A percentile compares a stretch with the other conserved stretches of the same genome.
Evolutionary conservation across 345 rosid species (phyloP).

Genomic region (Hibiscus mutabilis): DNA sequence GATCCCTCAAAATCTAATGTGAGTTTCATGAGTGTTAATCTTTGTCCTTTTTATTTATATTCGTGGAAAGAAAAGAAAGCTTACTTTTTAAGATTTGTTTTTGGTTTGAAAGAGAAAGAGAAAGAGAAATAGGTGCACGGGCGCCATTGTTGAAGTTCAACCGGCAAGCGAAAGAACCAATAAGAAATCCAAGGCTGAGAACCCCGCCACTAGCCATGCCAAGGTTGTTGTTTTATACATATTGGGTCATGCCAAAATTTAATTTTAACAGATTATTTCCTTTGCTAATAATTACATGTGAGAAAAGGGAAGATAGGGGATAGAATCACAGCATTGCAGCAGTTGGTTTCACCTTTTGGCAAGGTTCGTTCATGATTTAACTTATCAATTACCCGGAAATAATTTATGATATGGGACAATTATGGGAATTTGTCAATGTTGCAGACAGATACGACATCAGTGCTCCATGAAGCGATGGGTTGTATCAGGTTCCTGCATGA

Average conservation of each 20-base stretch:
- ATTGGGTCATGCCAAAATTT: not conserved
- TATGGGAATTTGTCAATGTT: constrained; percentile 11
- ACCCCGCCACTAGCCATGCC: constrained; percentile 32
- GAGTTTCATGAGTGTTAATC: constrained; percentile 5
- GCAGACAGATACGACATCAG: constrained; percentile 96
- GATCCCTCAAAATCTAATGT: constrained; percentile 23
- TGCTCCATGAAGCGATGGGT: constrained; percentile 95
- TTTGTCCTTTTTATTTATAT: not conserved
- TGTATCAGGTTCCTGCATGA: constrained; percentile 89
- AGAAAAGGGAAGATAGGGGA: constrained; percentile 78
- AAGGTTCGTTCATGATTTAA: constrained; percentile 37
- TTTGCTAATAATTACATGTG: constrained; percentile 21
- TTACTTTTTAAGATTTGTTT: not conserved
- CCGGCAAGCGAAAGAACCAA: constrained; percentile 25
- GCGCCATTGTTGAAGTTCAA: constrained; percentile 1
- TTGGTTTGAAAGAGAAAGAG: constrained; percentile 34
- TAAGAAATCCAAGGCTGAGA: constrained; percentile 45
- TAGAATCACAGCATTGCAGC: constrained; percentile 69
- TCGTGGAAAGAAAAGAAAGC: not conserved
- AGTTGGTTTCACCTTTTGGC: constrained; percentile 88
- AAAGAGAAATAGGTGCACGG: constrained; percentile 35
- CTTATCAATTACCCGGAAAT: not conserved
- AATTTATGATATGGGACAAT: not conserved
- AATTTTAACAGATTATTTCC: not conserved
- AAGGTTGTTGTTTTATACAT: constrained; percentile 31